Evolutionary conservation across 179 eudicot species (phyloP).

Genomic region (Dionaea muscipula): DNA sequence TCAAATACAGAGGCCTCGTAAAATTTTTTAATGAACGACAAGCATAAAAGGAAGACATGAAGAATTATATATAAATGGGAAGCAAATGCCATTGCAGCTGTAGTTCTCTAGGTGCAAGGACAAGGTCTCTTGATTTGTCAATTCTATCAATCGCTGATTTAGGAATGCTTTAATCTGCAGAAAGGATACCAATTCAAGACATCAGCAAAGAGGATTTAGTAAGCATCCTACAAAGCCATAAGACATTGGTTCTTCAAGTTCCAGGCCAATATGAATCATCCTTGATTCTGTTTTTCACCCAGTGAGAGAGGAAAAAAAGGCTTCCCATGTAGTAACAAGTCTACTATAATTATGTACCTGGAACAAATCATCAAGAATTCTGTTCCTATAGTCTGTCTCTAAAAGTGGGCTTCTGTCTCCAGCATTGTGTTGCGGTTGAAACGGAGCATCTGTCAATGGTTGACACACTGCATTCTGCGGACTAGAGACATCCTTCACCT

Average conservation of each 20-base stretch:
- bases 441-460: constrained; percentile 16
- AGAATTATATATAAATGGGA: neutral
- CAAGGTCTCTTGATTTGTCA: constrained; percentile 66
- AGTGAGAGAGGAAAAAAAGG: neutral
- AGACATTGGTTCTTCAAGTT: no score
- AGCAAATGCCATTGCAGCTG: no score
- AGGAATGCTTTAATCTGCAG: constrained; percentile 76
- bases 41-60: neutral
- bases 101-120: no score
- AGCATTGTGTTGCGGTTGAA: constrained; percentile 26
- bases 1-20: no score
- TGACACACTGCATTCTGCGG: constrained; percentile 21
- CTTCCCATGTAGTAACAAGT: neutral
- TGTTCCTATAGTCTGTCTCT: constrained; percentile 86
- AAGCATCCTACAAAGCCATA: no score
- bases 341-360: constrained; percentile 45
- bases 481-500: constrained; percentile 24
- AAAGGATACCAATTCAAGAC: neutral
- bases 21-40: no score
- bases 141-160: constrained; percentile 62
- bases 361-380: constrained; percentile 85
- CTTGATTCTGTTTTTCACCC: neutral
- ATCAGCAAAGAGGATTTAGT: neutral
- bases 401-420: constrained; percentile 64
- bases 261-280: no score